These are phyloP conservation scores for Penicillium roqueforti DNA, from an alignment of 495 filamentous ascomycete species.

Conservation along the genomic window DNA sequence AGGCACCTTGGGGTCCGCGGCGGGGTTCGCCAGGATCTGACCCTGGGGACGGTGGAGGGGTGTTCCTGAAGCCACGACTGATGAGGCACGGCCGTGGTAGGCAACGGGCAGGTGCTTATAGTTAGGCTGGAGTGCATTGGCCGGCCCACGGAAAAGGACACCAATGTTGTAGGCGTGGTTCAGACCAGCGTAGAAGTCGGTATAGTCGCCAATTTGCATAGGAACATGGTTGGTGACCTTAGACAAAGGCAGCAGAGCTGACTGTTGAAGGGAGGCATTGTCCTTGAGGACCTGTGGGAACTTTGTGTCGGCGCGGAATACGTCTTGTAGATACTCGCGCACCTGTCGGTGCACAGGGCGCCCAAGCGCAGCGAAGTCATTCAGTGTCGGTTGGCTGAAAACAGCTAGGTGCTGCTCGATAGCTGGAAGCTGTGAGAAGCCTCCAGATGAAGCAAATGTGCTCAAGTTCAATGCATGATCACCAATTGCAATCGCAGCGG, in stretches of 20 bases:
- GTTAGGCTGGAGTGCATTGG: conserved; percentile 81
- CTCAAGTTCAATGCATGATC: conserved; percentile 72
- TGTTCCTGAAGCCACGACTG: conserved; percentile 73
- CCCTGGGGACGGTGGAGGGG: conserved; percentile 73
- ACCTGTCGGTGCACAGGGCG: conserved; percentile 66
- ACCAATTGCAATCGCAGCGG: conserved; percentile 76
- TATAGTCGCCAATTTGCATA: conserved; percentile 90
- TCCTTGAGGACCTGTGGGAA: conserved; percentile 56
- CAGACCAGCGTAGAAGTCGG: conserved; percentile 92
- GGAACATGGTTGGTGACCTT: conserved; percentile 72
- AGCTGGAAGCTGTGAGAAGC: conserved; percentile 57
- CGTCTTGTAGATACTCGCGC: conserved; percentile 65
- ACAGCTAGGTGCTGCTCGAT: conserved; percentile 55
- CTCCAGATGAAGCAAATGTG: conserved; percentile 53
- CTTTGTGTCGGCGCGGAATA: conserved; percentile 61
- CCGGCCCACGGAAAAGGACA: conserved; percentile 73
- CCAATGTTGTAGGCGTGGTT: conserved; percentile 86
- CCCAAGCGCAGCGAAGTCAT: conserved; percentile 77
- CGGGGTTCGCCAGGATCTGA: conserved; percentile 67
- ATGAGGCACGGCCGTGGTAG: conserved; percentile 81
- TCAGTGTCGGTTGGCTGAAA: conserved; percentile 68
- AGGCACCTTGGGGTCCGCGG: conserved; percentile 57
- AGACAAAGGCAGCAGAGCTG: conserved; percentile 51
- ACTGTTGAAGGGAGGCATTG: conserved; percentile 49
- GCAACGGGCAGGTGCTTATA: conserved; percentile 88